A percentile compares a stretch with the other conserved stretches of the same genome.
Conservation (phyloP, 176 grass and related monocot genomes). For the Typha latifolia region DNA sequence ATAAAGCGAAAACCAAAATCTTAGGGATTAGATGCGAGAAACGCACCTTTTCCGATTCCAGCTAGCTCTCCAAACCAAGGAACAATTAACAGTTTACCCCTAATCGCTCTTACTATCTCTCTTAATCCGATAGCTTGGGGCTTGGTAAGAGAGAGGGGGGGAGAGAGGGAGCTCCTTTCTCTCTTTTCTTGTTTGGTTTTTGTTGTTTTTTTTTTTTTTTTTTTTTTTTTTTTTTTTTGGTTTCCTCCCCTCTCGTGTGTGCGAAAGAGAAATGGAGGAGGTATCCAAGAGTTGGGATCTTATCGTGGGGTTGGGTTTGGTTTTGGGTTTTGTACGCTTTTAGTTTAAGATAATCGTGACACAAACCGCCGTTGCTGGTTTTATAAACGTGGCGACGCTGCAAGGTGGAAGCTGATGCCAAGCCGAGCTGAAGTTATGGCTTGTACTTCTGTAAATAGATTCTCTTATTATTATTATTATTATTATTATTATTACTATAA, state of each 20-base stretch:
- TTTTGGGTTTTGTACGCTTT: background rate
- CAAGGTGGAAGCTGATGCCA: background rate
- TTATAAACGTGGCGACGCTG: background rate
- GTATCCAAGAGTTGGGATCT: background rate
- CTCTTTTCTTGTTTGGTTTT: background rate
- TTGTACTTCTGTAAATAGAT: no score
- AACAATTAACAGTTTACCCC: background rate
- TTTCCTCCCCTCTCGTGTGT: background rate
- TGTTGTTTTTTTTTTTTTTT: no score
- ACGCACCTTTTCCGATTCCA: background rate
- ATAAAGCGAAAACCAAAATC: background rate
- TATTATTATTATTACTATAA: no score
- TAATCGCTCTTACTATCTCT: background rate
- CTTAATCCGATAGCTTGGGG: background rate
- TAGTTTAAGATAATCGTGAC: background rate
- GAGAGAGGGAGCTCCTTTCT: background rate
- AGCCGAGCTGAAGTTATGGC: background rate
- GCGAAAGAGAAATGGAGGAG: background rate
- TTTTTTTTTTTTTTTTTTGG: background rate
- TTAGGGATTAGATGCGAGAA: background rate
- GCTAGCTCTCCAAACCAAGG: background rate
- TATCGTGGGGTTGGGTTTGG: background rate
- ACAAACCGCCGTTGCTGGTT: background rate
- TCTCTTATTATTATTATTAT: no score
- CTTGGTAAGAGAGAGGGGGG: background rate